Evolutionary conservation across 2,329 filamentous ascomycete genomes (phyloP), one percentile per base, ranked within the genome.

Genomic region (Penicillium sp.): DNA sequence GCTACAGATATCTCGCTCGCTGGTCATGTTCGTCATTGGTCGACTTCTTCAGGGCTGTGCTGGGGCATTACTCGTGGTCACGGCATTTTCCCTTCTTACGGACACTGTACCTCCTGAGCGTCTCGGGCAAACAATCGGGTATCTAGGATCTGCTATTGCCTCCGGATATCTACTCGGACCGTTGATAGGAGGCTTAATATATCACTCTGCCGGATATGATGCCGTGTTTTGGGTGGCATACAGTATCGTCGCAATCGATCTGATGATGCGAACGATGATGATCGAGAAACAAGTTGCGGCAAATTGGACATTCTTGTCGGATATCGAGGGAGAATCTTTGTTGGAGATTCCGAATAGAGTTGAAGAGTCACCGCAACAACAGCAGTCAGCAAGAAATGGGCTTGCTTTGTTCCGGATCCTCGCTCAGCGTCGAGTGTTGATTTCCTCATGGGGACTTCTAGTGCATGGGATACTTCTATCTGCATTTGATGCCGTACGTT

Each of bases 241-340:
- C 32, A 71, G 64, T 0, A 56, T 82, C 6, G 55, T 83, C 1
- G 68, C 52, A 0, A 42, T 82, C 11, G 79, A 83, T 55, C 74
- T 82, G 41, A 38, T 75, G 14, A 73, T 82, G 69, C 72, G 80
- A 9, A 50, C 79, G 0, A 54, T 77, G 4, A 68, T 83, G 35
- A 69, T 83, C n/a, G 79, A 83, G 58, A 80, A 79, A 59, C 78
- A 76, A 52, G 67, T 70, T 1, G 76, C 77, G 3, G 45, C 47
- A 9, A 49, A 56, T 13, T 59, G 63, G 31, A 31, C 15, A 5
- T 13, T 5, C 9, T 12, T 9, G 8, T 17, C 28, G 4, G 28
- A 30, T 30, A 13, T 10, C 8, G 28, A 17, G 15, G 28, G 11
- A 5, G 25, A 27, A 5, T 6, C 28, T 9, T 9, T 30, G 6